Base-by-base conservation (phyloP, 768 basidiomycete genomes). In the Leccinum uliginosum region DNA sequence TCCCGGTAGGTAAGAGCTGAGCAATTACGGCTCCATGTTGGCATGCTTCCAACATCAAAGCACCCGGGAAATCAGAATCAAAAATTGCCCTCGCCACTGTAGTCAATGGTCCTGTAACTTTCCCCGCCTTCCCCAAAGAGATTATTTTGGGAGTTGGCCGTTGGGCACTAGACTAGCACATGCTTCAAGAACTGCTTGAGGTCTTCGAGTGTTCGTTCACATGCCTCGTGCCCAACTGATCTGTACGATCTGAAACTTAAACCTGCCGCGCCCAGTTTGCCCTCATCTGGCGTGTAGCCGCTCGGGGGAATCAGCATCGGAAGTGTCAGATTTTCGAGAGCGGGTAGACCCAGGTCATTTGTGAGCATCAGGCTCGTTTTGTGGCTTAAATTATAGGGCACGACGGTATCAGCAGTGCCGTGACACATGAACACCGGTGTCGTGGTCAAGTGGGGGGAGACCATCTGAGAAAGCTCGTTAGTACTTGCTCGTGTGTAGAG, bases 351-450 rank as follows among this genome's bases (percentile, higher is more conserved):
- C 40, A 91, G 66, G 15, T 78, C 63, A 14, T 75, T 67, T 34
- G 77, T 80, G 45, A 95, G 73, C 57, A 80, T 80, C 7, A 84
- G 78, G 35, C 79, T 73, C 8, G 89, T 88, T 50, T 71, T 70
- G 53, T 78, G 68, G 23, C 83, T 83, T 50, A 84, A 76, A 26
- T 78, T 60, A 62, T 77, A 78, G 56, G 78, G 78, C 53, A 97
- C 86, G 23, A 96, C 77, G 7, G 82, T 85, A 73, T 98, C 94
- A 15, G 70, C 77, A 6, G 77, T 80, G 23, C 93, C 93, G 60
- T 93, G 90, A 12, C 89, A 94, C 84, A 90, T 90, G 73, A 96
- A 95, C 27, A 95, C 78, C 1, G 93, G 89, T 21, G 83, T 78
- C 4, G 80, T 78, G 46, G 78, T 73, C 17, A 86, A 83, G 62